These are phyloP conservation scores for Tausonia pullulans DNA, from an alignment of 1,284 basidiomycete genomes.

Conservation along the genomic window DNA sequence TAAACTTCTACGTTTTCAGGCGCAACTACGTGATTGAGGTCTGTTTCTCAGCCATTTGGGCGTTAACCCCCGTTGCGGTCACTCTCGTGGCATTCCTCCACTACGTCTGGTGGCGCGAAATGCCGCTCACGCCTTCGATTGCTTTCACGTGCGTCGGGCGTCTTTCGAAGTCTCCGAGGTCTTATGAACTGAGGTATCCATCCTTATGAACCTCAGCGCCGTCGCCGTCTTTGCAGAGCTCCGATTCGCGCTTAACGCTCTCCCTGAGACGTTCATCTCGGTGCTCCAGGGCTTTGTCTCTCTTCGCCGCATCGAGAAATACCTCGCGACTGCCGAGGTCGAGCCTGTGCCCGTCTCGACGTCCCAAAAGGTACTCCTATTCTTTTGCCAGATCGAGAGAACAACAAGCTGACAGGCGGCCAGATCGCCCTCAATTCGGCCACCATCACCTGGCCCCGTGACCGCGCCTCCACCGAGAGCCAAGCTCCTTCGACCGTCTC, in stretches of 20 bases:
- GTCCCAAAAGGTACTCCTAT: background rate
- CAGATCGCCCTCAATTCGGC: conserved; percentile 64
- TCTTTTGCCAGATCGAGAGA: too few relatives aligned
- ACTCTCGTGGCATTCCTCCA: conserved; percentile 51
- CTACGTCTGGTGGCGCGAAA: conserved; percentile 49
- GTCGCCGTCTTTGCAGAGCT: conserved; percentile 71
- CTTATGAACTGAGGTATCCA: background rate
- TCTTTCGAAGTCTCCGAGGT: conserved; percentile 25
- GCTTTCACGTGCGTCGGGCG: conserved; percentile 78
- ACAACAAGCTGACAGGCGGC: too few relatives aligned
- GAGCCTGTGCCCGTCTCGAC: conserved; percentile 43
- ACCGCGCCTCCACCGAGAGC: conserved; percentile 34
- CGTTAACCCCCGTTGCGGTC: conserved; percentile 27
- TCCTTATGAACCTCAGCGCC: conserved; percentile 7
- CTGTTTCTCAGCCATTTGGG: conserved; percentile 34
- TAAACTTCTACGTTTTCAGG: conserved; percentile 31
- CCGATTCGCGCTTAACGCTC: conserved; percentile 49
- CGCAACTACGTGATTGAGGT: conserved; percentile 73
- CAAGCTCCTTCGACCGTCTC: conserved; percentile 42
- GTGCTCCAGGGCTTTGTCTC: conserved; percentile 72
- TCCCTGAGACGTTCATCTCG: conserved; percentile 83
- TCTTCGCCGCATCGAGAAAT: conserved; percentile 80
- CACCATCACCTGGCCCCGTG: conserved; percentile 80
- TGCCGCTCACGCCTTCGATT: conserved; percentile 64
- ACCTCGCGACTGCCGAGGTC: conserved; percentile 62